Base-by-base conservation (phyloP, 2,329 filamentous ascomycete genomes). In the Stachybotrys echinatus region DNA sequence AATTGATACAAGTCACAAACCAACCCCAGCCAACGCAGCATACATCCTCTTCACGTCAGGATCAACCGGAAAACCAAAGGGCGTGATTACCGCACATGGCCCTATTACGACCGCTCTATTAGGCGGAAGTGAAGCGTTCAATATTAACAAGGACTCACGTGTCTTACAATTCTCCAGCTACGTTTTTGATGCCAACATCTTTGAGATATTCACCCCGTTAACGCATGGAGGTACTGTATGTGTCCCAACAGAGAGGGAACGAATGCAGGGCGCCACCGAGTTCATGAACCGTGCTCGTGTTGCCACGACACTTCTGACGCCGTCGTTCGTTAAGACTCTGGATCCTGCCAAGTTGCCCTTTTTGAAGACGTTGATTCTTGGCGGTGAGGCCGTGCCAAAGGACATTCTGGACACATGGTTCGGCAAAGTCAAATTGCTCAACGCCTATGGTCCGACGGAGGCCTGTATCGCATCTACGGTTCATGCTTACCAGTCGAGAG, bases 11-110 rank as follows among this genome's bases (percentile, higher is more conserved):
- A 12, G 27, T 8, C 42, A 23, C 18, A 45, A 27, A 23, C 17
- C 22, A 2, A 23, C 38, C 19, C 45, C 54, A 17, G 37, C 45
- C 12, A 44, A 58, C 10, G 49, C 50, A 7, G 55, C 53, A 1
- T 62, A 61, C 37, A 48, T 61, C 2, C 34, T 62, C 0, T 62
- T 62, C 22, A 62, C 59, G 0, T 61, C 58, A 2, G 60, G 60
- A 10, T 55, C 52, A 5, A 63, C 60, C 1, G 60, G 60, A 6
- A 52, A 43, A 6, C 58, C 60, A 1, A 62, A 62, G 31, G 58
- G 58, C 3, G 48, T 61, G 3, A 47, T 59, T 4, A 51, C 60
- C 21, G 54, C 56, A 23, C 60, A 62, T 37, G 12, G 23, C 4
- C 7, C 49, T 44, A 6, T 53, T 53, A 3, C 22, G 52, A 17